Conservation (phyloP, 2,329 filamentous ascomycete genomes). For the Fusarium devonianum region DNA sequence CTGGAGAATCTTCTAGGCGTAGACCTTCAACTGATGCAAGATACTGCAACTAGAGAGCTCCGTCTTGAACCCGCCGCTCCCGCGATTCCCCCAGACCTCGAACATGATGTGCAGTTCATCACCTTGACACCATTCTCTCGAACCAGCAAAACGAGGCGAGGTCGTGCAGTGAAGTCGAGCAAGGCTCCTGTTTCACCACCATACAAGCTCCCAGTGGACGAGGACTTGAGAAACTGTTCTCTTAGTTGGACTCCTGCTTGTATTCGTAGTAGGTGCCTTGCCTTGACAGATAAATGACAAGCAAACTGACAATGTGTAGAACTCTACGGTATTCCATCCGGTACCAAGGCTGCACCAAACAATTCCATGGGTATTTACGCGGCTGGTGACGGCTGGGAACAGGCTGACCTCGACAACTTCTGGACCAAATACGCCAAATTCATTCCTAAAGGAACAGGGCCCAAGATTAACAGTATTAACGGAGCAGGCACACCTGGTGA, state of each 20-base stretch:
- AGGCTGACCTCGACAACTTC: conserved; percentile 1
- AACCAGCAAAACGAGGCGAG: neutral
- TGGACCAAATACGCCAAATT: neutral
- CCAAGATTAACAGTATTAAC: conserved; percentile 2
- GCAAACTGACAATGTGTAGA: neutral
- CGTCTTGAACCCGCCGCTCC: neutral
- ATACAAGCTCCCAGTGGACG: neutral
- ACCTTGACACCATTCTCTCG: neutral
- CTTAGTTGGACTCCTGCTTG: neutral
- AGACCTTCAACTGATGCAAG: neutral
- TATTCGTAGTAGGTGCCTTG: neutral
- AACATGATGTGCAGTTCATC: neutral
- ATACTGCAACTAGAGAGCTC: neutral
- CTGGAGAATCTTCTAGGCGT: neutral
- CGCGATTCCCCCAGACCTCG: neutral
- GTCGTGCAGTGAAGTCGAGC: neutral
- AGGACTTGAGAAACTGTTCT: neutral
- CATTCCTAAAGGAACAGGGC: neutral
- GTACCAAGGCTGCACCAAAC: conserved; percentile 1
- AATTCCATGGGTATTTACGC: conserved; percentile 1
- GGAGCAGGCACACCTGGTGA: neutral
- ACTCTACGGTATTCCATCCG: neutral
- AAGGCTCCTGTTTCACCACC: neutral
- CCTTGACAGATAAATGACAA: neutral
- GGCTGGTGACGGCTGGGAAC: neutral